Base-by-base conservation (phyloP, 2,329 filamentous ascomycete genomes). In the Blastomyces parvus region DNA sequence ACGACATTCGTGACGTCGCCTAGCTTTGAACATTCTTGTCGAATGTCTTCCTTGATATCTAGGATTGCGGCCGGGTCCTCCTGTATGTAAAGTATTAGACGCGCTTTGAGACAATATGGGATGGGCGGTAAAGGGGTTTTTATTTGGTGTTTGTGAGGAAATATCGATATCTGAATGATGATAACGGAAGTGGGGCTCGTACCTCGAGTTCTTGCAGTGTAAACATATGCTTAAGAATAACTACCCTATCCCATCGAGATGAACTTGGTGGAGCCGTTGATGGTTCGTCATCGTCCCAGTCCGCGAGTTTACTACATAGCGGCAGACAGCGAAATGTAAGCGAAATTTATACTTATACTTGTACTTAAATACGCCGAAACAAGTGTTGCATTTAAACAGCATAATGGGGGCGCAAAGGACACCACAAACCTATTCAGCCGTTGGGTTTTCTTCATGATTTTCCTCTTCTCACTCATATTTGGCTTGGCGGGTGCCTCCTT, bases 31-130 rank as follows among this genome's bases (percentile, higher is more conserved):
- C 91, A 96, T 76, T 96, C 92, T 60, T 96, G 90, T 56, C 90
- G 85, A 63, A 97, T 90, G 73, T 99, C 94, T 74, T 96, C 89
- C 73, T 95, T 95, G 78, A 97, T 96, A 66, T 97, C 93, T 46
- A 95, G 80, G 64, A 95, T 83, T 1, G 88, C 89, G 0, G 86
- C 86, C 1, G 89, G 86, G 70, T 97, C 92, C 72, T 95, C 89
- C 69, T 81, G 61, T 14, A 17, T 81, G 61, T 14, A 17, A n/a
- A 17, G 60, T 6, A 42, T 42, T 22, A 25, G 44, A 36, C n/a
- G 44, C 40, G 2, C 44, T 25, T 59, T 6, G 14, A 27, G 36
- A 63, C 1, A 63, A 58, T 27, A 44, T 46, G 27, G 40, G 4
- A 44, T 33, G 25, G 11, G 17, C 36, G 2, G 19, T 50, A 25